Evolutionary conservation across 192 early-diverging fungal species (phyloP).

Genomic region (Podila epicladia): DNA sequence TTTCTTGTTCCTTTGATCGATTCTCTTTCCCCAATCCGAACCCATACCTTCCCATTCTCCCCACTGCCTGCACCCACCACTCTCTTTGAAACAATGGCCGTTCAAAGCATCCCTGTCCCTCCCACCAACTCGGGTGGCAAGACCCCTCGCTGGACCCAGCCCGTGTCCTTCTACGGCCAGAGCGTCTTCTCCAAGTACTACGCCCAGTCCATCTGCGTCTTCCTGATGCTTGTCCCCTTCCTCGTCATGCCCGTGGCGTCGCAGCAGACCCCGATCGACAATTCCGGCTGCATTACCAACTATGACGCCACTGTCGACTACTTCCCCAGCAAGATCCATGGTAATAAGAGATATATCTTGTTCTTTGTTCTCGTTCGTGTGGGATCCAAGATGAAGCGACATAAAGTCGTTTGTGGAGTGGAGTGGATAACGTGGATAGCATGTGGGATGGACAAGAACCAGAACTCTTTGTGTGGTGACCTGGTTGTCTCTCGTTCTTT

Average conservation of each 20-base stretch:
- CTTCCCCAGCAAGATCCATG: conserved; percentile 56
- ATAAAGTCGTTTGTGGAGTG: too few relatives aligned
- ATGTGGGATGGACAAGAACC: too few relatives aligned
- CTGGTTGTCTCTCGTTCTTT: too few relatives aligned
- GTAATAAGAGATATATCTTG: background rate
- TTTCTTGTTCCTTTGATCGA: conserved; percentile 7
- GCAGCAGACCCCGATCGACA: conserved; percentile 36
- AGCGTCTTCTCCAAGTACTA: conserved; percentile 39
- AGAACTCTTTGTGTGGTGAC: too few relatives aligned
- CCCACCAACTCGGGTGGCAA: conserved; percentile 12
- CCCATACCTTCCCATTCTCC: background rate
- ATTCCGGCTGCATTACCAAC: conserved; percentile 23
- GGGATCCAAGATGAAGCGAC: background rate
- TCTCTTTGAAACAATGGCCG: conserved; percentile 22
- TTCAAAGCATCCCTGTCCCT: conserved; percentile 39
- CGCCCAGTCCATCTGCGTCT: conserved; percentile 33
- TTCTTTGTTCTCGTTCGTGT: background rate
- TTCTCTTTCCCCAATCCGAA: background rate
- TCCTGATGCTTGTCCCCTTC: conserved; percentile 34
- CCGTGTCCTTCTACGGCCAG: conserved; percentile 34
- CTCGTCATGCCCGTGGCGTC: conserved; percentile 26
- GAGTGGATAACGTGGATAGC: too few relatives aligned
- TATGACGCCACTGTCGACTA: conserved; percentile 58
- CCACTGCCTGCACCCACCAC: background rate
- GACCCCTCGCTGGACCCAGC: conserved; percentile 28